phyloP scores from a whole-genome alignment of 2,329 filamentous ascomycete genomes.

The Xylaria sp. region DNA sequence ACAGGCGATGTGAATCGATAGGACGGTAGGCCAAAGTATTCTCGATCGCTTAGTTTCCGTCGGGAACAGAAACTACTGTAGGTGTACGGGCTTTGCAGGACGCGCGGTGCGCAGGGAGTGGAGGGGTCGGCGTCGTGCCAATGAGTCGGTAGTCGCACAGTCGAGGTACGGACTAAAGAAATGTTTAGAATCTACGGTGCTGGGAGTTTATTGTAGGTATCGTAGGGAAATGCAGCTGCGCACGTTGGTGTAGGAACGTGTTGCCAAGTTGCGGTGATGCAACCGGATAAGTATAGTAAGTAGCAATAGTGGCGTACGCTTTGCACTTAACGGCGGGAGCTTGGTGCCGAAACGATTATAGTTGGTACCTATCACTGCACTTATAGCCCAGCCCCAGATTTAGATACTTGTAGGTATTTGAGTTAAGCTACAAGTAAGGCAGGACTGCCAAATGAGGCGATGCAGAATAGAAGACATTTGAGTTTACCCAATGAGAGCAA shows the following conservation, averaged over 20 bases:
- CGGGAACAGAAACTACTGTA: background rate
- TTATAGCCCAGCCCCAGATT: slow-evolving; percentile 14
- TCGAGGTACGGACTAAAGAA: background rate
- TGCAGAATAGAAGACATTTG: too few species aligned
- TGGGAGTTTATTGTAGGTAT: slow-evolving; percentile 1
- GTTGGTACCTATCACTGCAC: slow-evolving; percentile 12
- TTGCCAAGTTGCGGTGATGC: slow-evolving; percentile 22
- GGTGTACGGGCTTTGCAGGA: background rate
- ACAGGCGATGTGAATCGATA: slow-evolving; percentile 8
- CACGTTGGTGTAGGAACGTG: slow-evolving; percentile 24
- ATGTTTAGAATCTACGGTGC: background rate
- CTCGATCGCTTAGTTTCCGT: slow-evolving; percentile 1
- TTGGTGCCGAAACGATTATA: slow-evolving; percentile 14
- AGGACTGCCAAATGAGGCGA: too few species aligned
- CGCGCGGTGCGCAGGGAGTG: slow-evolving; percentile 1
- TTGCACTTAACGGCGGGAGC: slow-evolving; percentile 1
- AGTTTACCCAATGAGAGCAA: slow-evolving; percentile 20
- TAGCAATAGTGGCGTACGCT: background rate
- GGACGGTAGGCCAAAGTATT: background rate
- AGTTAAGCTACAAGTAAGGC: too few species aligned
- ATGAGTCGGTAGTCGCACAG: slow-evolving; percentile 14
- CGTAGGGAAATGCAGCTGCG: background rate
- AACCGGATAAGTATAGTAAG: slow-evolving; percentile 8
- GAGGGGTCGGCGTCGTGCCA: slow-evolving; percentile 9
- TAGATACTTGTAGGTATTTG: background rate